Evolutionary conservation across 768 basidiomycete species (phyloP).

Genomic region (Boletus sp.): DNA sequence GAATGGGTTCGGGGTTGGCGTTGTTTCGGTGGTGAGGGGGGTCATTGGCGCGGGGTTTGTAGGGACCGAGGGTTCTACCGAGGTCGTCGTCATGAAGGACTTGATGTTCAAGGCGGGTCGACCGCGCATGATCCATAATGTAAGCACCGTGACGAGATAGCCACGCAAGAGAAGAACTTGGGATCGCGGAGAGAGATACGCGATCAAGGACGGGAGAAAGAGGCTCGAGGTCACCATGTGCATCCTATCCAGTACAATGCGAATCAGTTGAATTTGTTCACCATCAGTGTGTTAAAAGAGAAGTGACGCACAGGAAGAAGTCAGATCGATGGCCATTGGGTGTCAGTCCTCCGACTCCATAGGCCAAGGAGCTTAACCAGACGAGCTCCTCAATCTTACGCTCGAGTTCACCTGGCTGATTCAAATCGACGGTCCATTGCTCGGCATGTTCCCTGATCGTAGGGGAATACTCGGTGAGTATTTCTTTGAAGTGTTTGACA

Average conservation of each 20-base stretch:
- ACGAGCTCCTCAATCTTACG: conserved; percentile 60
- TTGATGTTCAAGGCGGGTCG: conserved; percentile 31
- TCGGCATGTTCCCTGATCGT: conserved; percentile 24
- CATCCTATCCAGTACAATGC: conserved; percentile 13
- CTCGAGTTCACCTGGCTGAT: conserved; percentile 37
- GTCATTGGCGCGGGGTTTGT: background rate
- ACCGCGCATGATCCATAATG: conserved; percentile 31
- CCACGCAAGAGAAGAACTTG: conserved; percentile 29
- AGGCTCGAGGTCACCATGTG: conserved; percentile 30
- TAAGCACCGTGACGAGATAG: conserved; percentile 23
- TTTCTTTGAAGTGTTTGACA: conserved; percentile 17
- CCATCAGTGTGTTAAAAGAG: background rate
- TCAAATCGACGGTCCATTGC: conserved; percentile 42
- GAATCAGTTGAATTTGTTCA: background rate
- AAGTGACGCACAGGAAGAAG: conserved; percentile 49
- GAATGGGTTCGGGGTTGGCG: conserved; percentile 37
- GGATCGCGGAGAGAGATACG: conserved; percentile 11
- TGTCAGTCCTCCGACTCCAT: conserved; percentile 54
- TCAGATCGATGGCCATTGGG: conserved; percentile 39
- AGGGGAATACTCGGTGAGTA: background rate
- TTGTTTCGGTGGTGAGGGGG: conserved; percentile 10
- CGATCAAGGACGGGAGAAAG: conserved; percentile 27
- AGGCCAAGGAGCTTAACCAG: conserved; percentile 55
- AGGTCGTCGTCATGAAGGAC: conserved; percentile 28
- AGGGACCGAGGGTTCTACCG: conserved; percentile 15